Evolutionary conservation across 2,329 filamentous ascomycete species (phyloP).

Genomic region (Gaeumannomyces tritici): DNA sequence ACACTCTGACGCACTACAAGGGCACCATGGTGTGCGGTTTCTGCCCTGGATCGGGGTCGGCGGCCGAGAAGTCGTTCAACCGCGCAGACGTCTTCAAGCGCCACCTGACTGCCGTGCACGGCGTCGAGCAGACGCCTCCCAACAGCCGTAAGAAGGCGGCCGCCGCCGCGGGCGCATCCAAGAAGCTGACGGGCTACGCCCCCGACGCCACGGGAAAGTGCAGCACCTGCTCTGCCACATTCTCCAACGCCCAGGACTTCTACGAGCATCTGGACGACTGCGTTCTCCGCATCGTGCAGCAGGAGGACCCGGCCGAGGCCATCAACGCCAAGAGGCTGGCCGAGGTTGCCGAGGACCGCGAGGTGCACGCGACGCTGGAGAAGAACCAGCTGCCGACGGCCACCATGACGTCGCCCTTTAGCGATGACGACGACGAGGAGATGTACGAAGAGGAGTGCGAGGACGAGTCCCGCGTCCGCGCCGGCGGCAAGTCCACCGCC

Average conservation of each 20-base stretch:
- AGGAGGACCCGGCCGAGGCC: slow-evolving; percentile 59
- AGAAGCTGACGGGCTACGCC: slow-evolving; percentile 62
- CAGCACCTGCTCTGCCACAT: slow-evolving; percentile 85
- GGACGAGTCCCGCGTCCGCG: slow-evolving; percentile 30
- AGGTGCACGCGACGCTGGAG: slow-evolving; percentile 52
- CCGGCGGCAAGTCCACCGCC: slow-evolving; percentile 18
- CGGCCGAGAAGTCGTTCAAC: slow-evolving; percentile 92
- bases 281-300: slow-evolving; percentile 61
- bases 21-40: slow-evolving; percentile 96
- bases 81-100: slow-evolving; percentile 93
- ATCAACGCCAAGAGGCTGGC: slow-evolving; percentile 59
- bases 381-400: slow-evolving; percentile 52
- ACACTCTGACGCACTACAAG: slow-evolving; percentile 93
- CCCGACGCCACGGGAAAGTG: slow-evolving; percentile 85
- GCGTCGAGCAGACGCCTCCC: slow-evolving; percentile 84
- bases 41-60: slow-evolving; percentile 79
- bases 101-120: slow-evolving; percentile 82
- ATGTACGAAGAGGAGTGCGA: slow-evolving; percentile 55
- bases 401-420: slow-evolving; percentile 29
- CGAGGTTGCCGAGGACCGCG: slow-evolving; percentile 54
- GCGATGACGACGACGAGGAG: slow-evolving; percentile 36
- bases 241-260: slow-evolving; percentile 91
- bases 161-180: slow-evolving; percentile 28
- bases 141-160: slow-evolving; percentile 72
- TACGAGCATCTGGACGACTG: slow-evolving; percentile 91